Base-by-base conservation (phyloP, 208 protist genomes). In the Trypanosoma brucei region DNA sequence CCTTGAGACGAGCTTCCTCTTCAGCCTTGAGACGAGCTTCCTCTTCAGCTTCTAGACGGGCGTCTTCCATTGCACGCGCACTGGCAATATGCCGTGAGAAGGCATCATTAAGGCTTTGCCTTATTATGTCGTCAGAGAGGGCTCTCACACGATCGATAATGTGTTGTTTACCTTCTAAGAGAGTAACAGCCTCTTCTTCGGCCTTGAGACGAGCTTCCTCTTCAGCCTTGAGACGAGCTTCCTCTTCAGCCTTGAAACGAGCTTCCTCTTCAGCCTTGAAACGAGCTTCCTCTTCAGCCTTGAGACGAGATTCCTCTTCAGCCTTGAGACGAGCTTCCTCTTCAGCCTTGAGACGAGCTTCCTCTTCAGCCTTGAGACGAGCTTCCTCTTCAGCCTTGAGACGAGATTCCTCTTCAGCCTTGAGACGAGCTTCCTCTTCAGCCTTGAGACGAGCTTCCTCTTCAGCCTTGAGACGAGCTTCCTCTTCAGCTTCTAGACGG, bases 401-500 rank as follows among this genome's bases (percentile, higher is more conserved):
- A 46, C 42, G 42, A 6, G 42, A 0, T 46, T 46, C 42, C 39
- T 60, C n/a, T 40, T 49, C 55, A 2, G 40, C 36, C 55, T 50
- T 60, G 55, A 57, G 35, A 57, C 37, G 36, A 35, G 38, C 40
- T n/a, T 49, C 55, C 45, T 60, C 38, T 35, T 60, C 55, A 6
- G 55, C 55, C 55, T 36, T 45, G 40, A 35, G 55, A 35, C n/a
- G 38, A 9, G 36, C 55, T 39, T 60, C 55, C n/a, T 57, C 51
- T 30, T 51, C 68, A 33, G 50, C 55, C 51, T 46, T 68, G 39
- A 30, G 55, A 30, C 51, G 38, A 36, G 62, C 55, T 38, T 59
- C 62, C 34, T 57, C 46, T 14, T 45, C 65, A 50, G 65, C 65
- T 36, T 59, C 53, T 13, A 37, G 62, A 31, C 42, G 42, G 35